Evolutionary conservation across 306 rosid genomes (phyloP).

Genomic region (Comarum palustre): DNA sequence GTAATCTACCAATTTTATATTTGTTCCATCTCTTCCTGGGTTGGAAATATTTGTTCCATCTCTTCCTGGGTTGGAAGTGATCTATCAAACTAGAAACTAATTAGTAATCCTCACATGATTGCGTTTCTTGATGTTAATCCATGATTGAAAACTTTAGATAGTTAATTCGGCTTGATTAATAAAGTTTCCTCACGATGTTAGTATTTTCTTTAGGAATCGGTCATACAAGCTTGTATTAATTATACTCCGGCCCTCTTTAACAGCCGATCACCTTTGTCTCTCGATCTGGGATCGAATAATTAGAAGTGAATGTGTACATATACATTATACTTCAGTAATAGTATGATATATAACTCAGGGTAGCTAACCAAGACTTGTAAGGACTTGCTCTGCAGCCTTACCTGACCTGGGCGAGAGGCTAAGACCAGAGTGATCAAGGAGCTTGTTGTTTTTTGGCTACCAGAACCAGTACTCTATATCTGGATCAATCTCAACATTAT

Average conservation of each 20-base stretch:
- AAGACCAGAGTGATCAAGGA: not conserved
- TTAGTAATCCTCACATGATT: not conserved
- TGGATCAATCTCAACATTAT: not conserved
- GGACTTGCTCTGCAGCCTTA: constrained; percentile 6
- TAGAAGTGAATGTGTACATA: not conserved
- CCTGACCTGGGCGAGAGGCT: not conserved
- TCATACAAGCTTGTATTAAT: not conserved
- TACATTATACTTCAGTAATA: not conserved
- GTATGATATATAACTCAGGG: not conserved
- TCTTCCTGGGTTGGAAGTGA: not conserved
- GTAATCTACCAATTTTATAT: not conserved
- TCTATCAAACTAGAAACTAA: not conserved
- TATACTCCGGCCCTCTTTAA: not conserved
- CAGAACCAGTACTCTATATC: not conserved
- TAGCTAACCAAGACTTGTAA: not conserved
- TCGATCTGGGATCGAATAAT: not conserved
- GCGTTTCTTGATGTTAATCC: not conserved
- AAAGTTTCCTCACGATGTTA: not conserved
- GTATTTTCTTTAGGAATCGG: not conserved
- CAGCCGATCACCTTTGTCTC: not conserved
- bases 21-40: not conserved
- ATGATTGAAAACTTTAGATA: not conserved
- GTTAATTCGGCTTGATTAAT: not conserved
- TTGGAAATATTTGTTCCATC: not conserved
- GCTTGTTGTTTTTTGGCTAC: not conserved